Evolutionary conservation across 148 eudicot genomes (phyloP), one percentile per base, ranked within the genome.

Genomic region (Silene uniflora): DNA sequence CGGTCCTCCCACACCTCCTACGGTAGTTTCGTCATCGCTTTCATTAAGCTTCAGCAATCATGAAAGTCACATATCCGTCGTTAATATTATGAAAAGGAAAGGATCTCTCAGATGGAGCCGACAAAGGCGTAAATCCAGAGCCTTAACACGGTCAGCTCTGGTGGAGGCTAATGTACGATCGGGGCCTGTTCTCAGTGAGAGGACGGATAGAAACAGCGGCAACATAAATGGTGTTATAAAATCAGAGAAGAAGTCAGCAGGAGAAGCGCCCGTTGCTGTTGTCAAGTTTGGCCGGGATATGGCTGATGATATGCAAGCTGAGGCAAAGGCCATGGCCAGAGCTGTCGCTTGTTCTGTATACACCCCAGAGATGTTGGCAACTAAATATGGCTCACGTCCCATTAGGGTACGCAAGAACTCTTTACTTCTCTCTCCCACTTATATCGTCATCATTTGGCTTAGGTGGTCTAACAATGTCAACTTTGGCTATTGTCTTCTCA

Each of bases 221-320:
- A 56, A 19, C 60, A 66, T 52, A 13, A 61, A 49, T 68, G 83
- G 73, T 18, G 73, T 24, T 5, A 61, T 75, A 55, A 67, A 67
- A 44, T 18, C 73, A 14, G 71, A 67, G 69, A 58, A 47, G 52
- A 49, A 62, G 72, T 23, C 29, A 55, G 63, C 61, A 29, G 79
- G 66, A 60, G 27, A 75, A 25, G 80, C 67, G 23, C 55, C 85
- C 27, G 52, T 84, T n/a, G 69, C 67, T 71, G 76, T 80, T 75
- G 35, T 69, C 62, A 85, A 87, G 10, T 61, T 21, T 44, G 75
- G 75, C 32, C 62, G 76, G 73, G 88, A 86, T 81, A 89, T 96
- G 67, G 85, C 94, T 1, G 84, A 83, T 60, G 99, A 96, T 85
- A 88, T 92, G 90, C 98, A 96, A 84, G 90, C 99, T 18, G 99